phyloP scores from a whole-genome alignment of 2,329 filamentous ascomycete species.

The Phoma sp. region DNA sequence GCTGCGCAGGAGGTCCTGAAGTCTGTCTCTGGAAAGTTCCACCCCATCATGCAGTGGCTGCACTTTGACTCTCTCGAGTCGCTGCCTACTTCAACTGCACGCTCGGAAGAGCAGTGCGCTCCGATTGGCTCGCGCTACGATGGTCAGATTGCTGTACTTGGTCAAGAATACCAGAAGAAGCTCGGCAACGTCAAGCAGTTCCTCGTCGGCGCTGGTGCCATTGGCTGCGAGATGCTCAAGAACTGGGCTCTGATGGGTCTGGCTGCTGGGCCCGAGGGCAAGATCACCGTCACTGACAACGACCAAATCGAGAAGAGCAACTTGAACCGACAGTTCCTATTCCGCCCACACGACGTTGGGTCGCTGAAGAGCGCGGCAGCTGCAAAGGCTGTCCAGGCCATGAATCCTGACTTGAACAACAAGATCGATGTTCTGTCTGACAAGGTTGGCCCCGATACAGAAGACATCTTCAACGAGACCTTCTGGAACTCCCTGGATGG shows the following conservation, averaged over 20 bases:
- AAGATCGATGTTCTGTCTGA: constrained; percentile 89
- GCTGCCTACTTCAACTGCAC: constrained; percentile 74
- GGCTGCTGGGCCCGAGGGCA: constrained; percentile 84
- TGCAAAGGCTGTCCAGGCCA: constrained; percentile 84
- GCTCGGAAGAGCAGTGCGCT: constrained; percentile 87
- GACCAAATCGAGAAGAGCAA: constrained; percentile 99
- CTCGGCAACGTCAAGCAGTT: constrained; percentile 90
- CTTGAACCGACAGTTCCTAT: constrained; percentile 95
- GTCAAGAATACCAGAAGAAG: constrained; percentile 92
- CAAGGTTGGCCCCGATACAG: constrained; percentile 88
- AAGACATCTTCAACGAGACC: constrained; percentile 90
- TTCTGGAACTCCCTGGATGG: constrained; percentile 91
- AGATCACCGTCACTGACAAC: constrained; percentile 95
- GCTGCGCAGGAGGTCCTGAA: constrained; percentile 95
- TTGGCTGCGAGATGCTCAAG: constrained; percentile 99
- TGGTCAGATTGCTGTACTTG: constrained; percentile 96
- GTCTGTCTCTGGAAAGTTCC: constrained; percentile 96
- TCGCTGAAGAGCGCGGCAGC: constrained; percentile 97
- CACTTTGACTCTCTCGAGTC: constrained; percentile 99
- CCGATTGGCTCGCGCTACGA: constrained; percentile 88
- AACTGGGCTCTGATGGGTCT: constrained; percentile 99
- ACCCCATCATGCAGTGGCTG: constrained; percentile 93
- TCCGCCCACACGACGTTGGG: constrained; percentile 91
- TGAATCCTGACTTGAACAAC: constrained; percentile 91
- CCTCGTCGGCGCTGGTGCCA: constrained; percentile 93